phyloP scores from a whole-genome alignment of 352 stramenopile species.

The Phytopythium ostracodes region DNA sequence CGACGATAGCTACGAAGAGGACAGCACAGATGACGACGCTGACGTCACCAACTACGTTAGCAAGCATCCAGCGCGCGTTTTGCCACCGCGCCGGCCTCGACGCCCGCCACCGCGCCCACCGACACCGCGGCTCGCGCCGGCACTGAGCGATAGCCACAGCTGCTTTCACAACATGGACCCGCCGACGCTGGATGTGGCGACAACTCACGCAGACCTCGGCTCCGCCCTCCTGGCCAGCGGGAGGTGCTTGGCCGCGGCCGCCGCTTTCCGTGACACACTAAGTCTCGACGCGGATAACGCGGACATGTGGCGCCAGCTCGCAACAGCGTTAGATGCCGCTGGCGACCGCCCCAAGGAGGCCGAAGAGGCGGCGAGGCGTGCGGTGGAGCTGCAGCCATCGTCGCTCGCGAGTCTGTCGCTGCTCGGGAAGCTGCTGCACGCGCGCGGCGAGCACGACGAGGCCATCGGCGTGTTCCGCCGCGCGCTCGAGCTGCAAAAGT shows the following conservation, averaged over 20 bases:
- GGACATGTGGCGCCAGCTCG: constrained; percentile 47
- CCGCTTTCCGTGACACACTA: constrained; percentile 40
- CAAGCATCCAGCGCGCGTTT: constrained; percentile 1
- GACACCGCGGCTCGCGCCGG: neutral
- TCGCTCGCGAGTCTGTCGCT: constrained; percentile 58
- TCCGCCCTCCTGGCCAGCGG: constrained; percentile 39
- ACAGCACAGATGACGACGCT: constrained; percentile 1
- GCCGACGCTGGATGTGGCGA: constrained; percentile 38
- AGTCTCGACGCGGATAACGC: constrained; percentile 33
- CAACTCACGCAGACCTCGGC: constrained; percentile 49
- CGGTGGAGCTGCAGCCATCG: constrained; percentile 36
- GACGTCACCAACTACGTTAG: neutral
- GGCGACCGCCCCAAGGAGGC: constrained; percentile 29
- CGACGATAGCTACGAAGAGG: neutral
- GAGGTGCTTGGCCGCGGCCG: constrained; percentile 31
- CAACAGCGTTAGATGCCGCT: constrained; percentile 53
- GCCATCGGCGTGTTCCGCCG: constrained; percentile 60
- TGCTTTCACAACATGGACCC: constrained; percentile 7
- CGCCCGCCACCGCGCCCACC: neutral
- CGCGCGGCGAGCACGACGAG: constrained; percentile 62
- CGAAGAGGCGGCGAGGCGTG: constrained; percentile 45
- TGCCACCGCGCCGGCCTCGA: neutral
- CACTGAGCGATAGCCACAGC: constrained; percentile 2
- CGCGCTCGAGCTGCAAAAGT: constrained; percentile 51
- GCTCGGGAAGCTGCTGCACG: constrained; percentile 56